Conservation (phyloP, 495 filamentous ascomycete genomes). For the Bacidia rubella region DNA sequence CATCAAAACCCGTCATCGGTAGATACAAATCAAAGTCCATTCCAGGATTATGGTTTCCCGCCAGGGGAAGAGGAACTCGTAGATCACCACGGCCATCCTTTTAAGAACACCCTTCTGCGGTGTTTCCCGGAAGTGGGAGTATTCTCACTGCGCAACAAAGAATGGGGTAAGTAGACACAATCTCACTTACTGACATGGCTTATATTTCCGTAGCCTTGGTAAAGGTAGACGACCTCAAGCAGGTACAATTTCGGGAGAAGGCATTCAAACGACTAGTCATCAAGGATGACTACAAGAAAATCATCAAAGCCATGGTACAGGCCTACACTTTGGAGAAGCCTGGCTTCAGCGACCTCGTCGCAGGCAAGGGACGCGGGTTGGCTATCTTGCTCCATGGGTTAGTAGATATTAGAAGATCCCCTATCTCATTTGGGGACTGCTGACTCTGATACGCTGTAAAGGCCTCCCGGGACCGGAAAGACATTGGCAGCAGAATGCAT, state of each 20-base stretch:
- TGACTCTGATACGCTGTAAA: too few species aligned
- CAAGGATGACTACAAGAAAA: constrained; percentile 14
- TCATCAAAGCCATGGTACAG: constrained; percentile 15
- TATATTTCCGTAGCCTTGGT: constrained; percentile 10
- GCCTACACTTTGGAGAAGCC: constrained; percentile 6
- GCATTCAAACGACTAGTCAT: constrained; percentile 15
- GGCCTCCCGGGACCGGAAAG: constrained; percentile 16
- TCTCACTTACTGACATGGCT: background rate
- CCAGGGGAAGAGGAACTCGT: constrained; percentile 9
- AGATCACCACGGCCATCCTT: constrained; percentile 6
- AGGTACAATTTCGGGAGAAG: constrained; percentile 10
- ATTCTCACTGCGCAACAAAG: constrained; percentile 13
- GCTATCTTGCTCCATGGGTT: constrained; percentile 13
- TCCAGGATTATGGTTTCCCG: constrained; percentile 10
- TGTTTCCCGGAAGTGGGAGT: constrained; percentile 15
- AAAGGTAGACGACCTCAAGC: constrained; percentile 14
- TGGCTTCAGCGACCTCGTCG: constrained; percentile 12
- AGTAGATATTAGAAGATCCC: too few species aligned
- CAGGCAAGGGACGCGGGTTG: constrained; percentile 14
- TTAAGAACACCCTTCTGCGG: constrained; percentile 8
- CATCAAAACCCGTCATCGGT: constrained; percentile 3
- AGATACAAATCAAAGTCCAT: constrained; percentile 1
- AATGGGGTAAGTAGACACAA: constrained; percentile 15
- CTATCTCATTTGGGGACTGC: too few species aligned
- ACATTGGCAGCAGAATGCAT: constrained; percentile 14